A percentile compares a stretch with the other conserved stretches of the same genome.
Evolutionary conservation across 495 filamentous ascomycete species (phyloP).

Genomic region (Neurospora sp.): DNA sequence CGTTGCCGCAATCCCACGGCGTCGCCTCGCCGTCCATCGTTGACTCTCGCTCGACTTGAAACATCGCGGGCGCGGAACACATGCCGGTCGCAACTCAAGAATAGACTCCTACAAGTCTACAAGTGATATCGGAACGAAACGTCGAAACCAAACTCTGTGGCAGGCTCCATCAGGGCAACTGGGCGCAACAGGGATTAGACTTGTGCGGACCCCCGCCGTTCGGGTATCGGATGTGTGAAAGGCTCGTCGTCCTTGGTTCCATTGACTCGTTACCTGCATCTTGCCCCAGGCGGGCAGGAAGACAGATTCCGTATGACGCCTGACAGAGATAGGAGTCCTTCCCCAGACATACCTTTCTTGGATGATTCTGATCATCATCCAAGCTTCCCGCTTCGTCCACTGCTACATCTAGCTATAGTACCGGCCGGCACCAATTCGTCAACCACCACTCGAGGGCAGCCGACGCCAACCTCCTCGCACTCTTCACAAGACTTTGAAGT

Average conservation of each 20-base stretch:
- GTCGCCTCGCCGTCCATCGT: neutral
- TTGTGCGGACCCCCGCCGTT: neutral
- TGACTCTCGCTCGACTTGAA: neutral
- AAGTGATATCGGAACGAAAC: neutral
- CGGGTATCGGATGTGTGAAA: neutral
- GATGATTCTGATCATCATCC: constrained; percentile 2
- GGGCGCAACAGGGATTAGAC: neutral
- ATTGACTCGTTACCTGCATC: constrained; percentile 4
- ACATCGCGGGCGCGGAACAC: neutral
- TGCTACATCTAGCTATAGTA: neutral
- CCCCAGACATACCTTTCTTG: neutral
- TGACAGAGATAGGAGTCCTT: neutral
- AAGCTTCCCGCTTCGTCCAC: constrained; percentile 11
- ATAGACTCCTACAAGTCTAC: neutral
- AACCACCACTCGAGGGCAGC: neutral
- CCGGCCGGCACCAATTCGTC: neutral
- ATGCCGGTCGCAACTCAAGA: neutral
- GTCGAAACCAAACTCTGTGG: neutral
- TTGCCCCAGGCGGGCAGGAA: constrained; percentile 6
- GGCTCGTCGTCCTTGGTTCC: neutral
- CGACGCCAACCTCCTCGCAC: neutral
- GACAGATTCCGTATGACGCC: constrained; percentile 8
- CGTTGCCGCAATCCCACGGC: neutral
- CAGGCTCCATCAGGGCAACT: neutral
- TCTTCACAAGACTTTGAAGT: neutral